Percentiles rank a stretch among this genome's conserved stretches.
These are phyloP conservation scores for Thraustochytrium sp. DNA, from an alignment of 352 stramenopile species.

Conservation along the genomic window DNA sequence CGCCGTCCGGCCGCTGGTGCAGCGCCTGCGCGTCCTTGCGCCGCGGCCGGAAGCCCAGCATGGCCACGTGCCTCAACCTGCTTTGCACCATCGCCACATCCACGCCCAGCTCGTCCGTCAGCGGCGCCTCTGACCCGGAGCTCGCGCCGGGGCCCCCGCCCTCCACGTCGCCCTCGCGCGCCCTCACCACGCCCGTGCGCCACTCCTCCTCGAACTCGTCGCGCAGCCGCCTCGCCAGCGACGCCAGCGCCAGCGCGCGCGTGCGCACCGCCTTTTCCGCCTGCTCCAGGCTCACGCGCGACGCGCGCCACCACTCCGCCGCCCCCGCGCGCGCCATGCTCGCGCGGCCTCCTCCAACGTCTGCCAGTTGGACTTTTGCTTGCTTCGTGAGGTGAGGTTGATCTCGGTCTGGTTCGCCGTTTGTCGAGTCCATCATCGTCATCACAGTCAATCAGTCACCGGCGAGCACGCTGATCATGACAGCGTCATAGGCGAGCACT, in stretches of 20 bases:
- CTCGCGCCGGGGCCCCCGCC: not conserved
- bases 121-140: not conserved
- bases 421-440: too few species aligned
- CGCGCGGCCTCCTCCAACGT: not conserved
- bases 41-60: not conserved
- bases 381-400: too few species aligned
- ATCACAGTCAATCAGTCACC: too few species aligned
- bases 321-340: not conserved
- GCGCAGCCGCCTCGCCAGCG: not conserved
- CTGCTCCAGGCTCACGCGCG: not conserved
- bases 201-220: conserved; percentile 12
- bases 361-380: too few species aligned
- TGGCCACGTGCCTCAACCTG: not conserved
- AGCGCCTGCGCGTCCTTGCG: not conserved
- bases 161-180: not conserved
- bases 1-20: not conserved
- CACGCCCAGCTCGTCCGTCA: not conserved
- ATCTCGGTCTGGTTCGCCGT: too few species aligned
- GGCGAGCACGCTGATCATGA: too few species aligned
- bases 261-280: not conserved
- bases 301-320: not conserved
- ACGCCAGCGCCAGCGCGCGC: not conserved
- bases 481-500: too few species aligned
- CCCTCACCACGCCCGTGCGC: not conserved
- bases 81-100: not conserved